These are phyloP conservation scores for Salinomyces thailandicus DNA, from an alignment of 2,329 filamentous ascomycete genomes.

Conservation along the genomic window DNA sequence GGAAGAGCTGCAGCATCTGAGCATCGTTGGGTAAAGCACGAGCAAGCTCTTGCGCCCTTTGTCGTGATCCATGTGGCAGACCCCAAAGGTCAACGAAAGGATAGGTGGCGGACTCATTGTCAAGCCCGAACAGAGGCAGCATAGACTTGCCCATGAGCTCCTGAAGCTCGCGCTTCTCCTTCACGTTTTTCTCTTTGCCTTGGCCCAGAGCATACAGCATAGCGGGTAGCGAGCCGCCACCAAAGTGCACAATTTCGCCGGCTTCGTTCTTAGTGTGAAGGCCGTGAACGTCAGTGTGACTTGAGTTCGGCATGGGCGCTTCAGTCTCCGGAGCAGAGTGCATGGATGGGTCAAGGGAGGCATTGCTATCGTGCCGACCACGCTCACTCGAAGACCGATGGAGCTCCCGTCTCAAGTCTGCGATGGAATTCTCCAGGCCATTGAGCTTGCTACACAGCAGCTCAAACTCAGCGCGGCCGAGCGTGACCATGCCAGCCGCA, in stretches of 20 bases:
- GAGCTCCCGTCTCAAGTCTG: slow-evolving; percentile 31
- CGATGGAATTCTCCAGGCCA: slow-evolving; percentile 37
- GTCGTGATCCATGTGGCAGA: slow-evolving; percentile 46
- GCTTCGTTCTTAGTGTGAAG: slow-evolving; percentile 49
- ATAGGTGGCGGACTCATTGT: slow-evolving; percentile 55
- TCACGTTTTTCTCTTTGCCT: slow-evolving; percentile 25
- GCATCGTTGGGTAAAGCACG: slow-evolving; percentile 49
- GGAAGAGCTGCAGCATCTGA: slow-evolving; percentile 48
- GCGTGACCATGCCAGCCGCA: slow-evolving; percentile 18
- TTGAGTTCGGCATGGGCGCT: slow-evolving; percentile 8
- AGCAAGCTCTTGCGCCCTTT: slow-evolving; percentile 47
- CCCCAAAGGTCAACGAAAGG: slow-evolving; percentile 56
- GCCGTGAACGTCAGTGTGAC: slow-evolving; percentile 42
- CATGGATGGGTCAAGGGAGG: slow-evolving; percentile 3
- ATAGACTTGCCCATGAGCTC: slow-evolving; percentile 51
- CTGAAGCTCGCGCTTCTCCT: slow-evolving; percentile 43
- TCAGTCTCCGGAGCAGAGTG: neutral
- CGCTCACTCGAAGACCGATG: slow-evolving; percentile 10
- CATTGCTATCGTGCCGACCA: slow-evolving; percentile 11
- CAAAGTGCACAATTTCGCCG: slow-evolving; percentile 51
- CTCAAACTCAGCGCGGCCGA: slow-evolving; percentile 35
- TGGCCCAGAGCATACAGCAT: slow-evolving; percentile 44
- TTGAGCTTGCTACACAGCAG: slow-evolving; percentile 39
- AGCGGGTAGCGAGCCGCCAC: slow-evolving; percentile 51
- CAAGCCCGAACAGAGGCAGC: slow-evolving; percentile 51